A percentile compares a stretch with the other conserved stretches of the same genome.
phyloP scores from a whole-genome alignment of 2,329 filamentous ascomycete genomes.

The Penicillium freii region DNA sequence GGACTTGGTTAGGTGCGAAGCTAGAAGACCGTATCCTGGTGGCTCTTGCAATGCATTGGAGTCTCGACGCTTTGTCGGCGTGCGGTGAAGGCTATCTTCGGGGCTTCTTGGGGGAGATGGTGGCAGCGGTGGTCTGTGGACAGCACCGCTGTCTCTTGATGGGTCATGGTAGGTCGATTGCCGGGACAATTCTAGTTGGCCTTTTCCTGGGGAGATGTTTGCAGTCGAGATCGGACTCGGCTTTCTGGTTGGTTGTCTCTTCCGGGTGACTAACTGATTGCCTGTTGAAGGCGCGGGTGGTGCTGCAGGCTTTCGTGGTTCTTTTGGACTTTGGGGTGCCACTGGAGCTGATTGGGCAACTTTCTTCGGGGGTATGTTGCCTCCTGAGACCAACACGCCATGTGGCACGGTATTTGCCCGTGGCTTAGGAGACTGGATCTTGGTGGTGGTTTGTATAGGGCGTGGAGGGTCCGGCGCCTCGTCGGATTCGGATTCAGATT shows the following conservation, averaged over 20 bases:
- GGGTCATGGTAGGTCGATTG: constrained; percentile 35
- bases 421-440: constrained; percentile 25
- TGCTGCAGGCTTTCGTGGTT: constrained; percentile 29
- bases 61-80: constrained; percentile 23
- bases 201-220: constrained; percentile 25
- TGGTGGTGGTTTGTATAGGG: constrained; percentile 11
- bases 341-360: constrained; percentile 4
- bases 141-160: constrained; percentile 17
- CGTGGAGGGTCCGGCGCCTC: constrained; percentile 7
- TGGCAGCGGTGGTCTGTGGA: constrained; percentile 28
- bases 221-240: constrained; percentile 16
- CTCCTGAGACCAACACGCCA: constrained; percentile 10
- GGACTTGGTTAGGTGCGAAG: constrained; percentile 34
- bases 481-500: constrained; percentile 23
- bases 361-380: constrained; percentile 13
- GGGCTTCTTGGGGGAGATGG: constrained; percentile 38
- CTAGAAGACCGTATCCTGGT: constrained; percentile 39
- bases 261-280: constrained; percentile 29
- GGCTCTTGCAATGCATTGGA: constrained; percentile 23
- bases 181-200: constrained; percentile 31
- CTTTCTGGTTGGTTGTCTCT: constrained; percentile 19
- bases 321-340: constrained; percentile 12
- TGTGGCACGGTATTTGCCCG: constrained; percentile 17
- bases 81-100: constrained; percentile 27
- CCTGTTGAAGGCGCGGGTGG: constrained; percentile 27